Evolutionary conservation across 2,329 filamentous ascomycete species (phyloP), one percentile per base, ranked within the genome.

Genomic region (Fusarium tuaranense): DNA sequence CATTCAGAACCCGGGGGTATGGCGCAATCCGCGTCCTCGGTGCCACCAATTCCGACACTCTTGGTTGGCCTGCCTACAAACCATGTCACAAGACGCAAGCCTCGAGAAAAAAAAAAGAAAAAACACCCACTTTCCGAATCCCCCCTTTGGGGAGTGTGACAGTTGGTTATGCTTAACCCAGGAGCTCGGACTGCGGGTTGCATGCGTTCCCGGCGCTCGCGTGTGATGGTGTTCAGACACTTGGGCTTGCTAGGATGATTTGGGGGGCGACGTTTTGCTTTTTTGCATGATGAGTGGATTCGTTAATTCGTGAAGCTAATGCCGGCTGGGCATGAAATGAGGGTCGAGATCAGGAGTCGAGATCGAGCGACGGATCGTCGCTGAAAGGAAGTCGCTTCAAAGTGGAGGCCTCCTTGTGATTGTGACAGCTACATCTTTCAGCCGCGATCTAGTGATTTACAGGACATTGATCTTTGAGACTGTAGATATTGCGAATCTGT

Each of bases 331-430:
- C 13, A 46, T n/a, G 22, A 39, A 39, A 38, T 36, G 32, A 18
- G 30, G 38, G 58, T 8, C 58, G n/a, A 25, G 25, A 61, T 44
- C 25, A 44, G 25, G 38, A 44, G 57, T 30, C 57, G 25, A 44
- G 58, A 61, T 61, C 38, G 48, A 55, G n/a, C 58, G 38, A 61
- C 58, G 58, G 58, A 61, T 61, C 58, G 58, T 61, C 58, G 58
- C 38, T 44, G 25, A 32, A n/a, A n/a, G 58, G 38, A 61, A n/a
- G 57, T 39, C 34, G 57, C 22, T 20, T 22, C n/a, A 34, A 27
- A 39, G 57, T 59, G 57, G 57, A 59, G 57, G 57, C 57, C 57
- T 59, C 57, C 7, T 22, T n/a, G 10, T 16, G 55, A 58, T 38
- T 22, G 14, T 58, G 55, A 27, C 55, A 13, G n/a, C 18, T 7